Base-by-base conservation (phyloP, 352 stramenopile genomes). In the Globisporangium megalacanthum region DNA sequence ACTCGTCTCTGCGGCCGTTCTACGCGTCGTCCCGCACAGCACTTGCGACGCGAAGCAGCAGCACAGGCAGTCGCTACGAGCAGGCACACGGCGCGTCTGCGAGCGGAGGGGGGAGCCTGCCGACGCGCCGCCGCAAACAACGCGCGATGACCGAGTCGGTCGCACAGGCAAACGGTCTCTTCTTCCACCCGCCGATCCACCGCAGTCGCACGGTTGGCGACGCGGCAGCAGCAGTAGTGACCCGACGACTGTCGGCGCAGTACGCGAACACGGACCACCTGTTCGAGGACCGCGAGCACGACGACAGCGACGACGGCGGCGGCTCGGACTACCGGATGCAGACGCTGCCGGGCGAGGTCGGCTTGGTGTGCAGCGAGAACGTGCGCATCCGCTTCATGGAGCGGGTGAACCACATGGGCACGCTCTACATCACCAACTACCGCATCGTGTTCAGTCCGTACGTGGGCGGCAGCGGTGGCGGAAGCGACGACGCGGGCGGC, bases 391-490 rank as follows among this genome's bases (percentile, higher is more conserved):
- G 73, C 4, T 79, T 88, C 37, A 62, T 88, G 47, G 68, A 86
- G 33, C 55, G 65, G 7, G 61, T 81, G 0, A 64, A 80, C 15
- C 75, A 88, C 60, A 29, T 66, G 0, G 82, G 84, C 0, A 92
- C 64, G 35, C 60, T 94, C 15, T 91, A 86, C 54, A 73, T 92
- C 49, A 94, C 79, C 19, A 92, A 87, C 59, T 94, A 86, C 62
- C 75, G 84, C 46, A 68, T 94, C 39, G 71, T 94, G 8, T 92
- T 94, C 58, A 88, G 71, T 33, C 79, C 83, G 10, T 62, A 66
- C 39, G 49, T 70, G 4, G 44, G 47, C 14, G 31, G 49, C 8
- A 13, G 25, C 11, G 45, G 20, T 11, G 19, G 14, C 20, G 11
- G 17, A 15, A 57, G 46, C 22, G 39, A 17, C 15, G 57, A 63